Base-by-base conservation (phyloP, 2,329 filamentous ascomycete species). In the Eutypa lata region DNA sequence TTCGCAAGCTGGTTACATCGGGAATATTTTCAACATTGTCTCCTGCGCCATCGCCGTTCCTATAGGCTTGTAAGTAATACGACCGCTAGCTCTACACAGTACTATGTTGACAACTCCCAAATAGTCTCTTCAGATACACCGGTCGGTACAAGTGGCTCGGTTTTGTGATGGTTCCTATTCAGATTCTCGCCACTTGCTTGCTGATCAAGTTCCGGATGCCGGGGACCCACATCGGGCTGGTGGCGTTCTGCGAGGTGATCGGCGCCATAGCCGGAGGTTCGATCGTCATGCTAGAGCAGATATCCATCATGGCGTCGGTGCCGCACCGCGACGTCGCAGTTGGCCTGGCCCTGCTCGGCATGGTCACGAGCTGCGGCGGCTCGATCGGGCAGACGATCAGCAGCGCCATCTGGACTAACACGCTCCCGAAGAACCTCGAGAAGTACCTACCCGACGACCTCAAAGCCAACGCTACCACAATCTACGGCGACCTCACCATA, bases 241-340 rank as follows among this genome's bases (percentile, higher is more conserved):
- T 70, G 33, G 60, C 73, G 53, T 71, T 73, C 67, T 71, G 68
- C 54, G 67, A 73, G 52, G 64, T 73, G 47, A 69, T 73, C 57
- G 67, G 71, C 51, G 63, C 68, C n/a, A 59, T 66, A 28, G 58
- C 57, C 52, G 64, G 63, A 3, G 62, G 63, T 10, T 56, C 57
- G 16, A 52, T 65, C 35, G 60, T 66, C 38, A 64, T 70, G 22
- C 57, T 58, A 33, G 58, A 65, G 44, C 66, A 72, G 53, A 63
- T 73, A 47, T 66, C 69, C 7, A 64, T 69, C 35, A 62, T 71
- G 51, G 62, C 71, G 1, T 62, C 67, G 2, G 57, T 64, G 14
- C 57, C 62, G 4, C 71, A 73, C 58, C 54, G 65, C 48, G 49
- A 69, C 48, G 61, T 70, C 18, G 69, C 71, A 14, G 61, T 65